Evolutionary conservation across 768 basidiomycete species (phyloP).

Genomic region (Leccinum arenicola): DNA sequence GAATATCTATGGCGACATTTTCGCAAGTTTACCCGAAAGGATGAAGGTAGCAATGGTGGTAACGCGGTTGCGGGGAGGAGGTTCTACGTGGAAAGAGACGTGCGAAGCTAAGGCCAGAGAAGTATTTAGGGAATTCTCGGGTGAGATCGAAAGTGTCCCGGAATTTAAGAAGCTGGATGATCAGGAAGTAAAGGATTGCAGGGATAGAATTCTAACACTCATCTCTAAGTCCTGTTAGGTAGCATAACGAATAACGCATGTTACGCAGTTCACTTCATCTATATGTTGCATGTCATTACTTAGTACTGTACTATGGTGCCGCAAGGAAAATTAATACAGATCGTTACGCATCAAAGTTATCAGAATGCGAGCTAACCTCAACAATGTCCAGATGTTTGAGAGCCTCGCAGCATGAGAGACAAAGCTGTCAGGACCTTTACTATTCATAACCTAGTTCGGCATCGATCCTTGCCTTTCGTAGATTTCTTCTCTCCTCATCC

Average conservation of each 20-base stretch:
- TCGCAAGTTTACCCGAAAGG: conserved; percentile 12
- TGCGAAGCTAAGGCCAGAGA: conserved; percentile 9
- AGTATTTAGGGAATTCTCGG: conserved; percentile 14
- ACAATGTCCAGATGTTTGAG: neutral
- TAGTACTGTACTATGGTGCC: neutral
- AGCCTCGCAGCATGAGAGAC: neutral
- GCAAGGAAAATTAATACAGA: neutral
- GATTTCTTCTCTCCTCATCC: conserved; percentile 44
- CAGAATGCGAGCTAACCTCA: neutral
- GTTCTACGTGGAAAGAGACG: conserved; percentile 16
- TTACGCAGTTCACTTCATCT: neutral
- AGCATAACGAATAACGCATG: neutral
- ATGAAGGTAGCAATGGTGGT: conserved; percentile 19
- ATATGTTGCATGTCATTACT: conserved; percentile 1
- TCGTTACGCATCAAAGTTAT: conserved; percentile 2
- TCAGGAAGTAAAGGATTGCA: conserved; percentile 17
- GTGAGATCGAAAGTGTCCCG: conserved; percentile 22
- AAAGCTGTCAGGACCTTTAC: neutral
- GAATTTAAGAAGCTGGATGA: conserved; percentile 13
- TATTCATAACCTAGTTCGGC: conserved; percentile 60
- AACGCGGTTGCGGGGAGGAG: conserved; percentile 10
- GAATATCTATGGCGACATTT: conserved; percentile 21
- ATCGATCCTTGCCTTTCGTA: conserved; percentile 61
- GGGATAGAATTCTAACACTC: conserved; percentile 17
- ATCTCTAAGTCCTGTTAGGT: conserved; percentile 5